Conservation (phyloP, 176 grass and related monocot species). For the Oryza brachyantha region DNA sequence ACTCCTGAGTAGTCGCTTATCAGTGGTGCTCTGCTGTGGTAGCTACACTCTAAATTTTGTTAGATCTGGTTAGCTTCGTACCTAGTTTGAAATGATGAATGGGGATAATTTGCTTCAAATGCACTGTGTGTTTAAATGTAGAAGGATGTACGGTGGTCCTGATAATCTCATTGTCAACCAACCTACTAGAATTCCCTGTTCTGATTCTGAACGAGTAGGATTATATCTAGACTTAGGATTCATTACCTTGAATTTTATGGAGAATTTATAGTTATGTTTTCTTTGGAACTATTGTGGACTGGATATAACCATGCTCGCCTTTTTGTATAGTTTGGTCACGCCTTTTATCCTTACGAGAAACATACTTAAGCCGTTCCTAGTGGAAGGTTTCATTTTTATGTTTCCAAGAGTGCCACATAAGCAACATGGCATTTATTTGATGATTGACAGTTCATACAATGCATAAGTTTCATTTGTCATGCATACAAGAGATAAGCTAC, state of each 20-base stretch:
- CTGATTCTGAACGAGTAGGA: neutral
- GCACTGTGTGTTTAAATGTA: conserved; percentile 14
- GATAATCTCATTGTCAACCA: neutral
- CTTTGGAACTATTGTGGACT: neutral
- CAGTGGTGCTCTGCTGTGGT: neutral
- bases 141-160: neutral
- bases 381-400: too few species aligned
- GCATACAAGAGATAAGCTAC: too few species aligned
- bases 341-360: neutral
- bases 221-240: neutral
- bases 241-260: neutral
- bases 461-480: too few species aligned
- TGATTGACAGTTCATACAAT: too few species aligned
- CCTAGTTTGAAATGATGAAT: neutral
- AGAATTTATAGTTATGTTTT: conserved; percentile 7
- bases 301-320: neutral
- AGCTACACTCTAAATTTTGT: neutral
- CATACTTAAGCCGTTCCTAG: too few species aligned
- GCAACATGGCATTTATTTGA: too few species aligned
- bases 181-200: neutral
- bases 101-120: neutral
- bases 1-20: too few species aligned
- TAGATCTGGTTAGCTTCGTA: neutral
- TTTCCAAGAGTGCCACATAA: too few species aligned
- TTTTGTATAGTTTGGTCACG: neutral